Evolutionary conservation across 495 filamentous ascomycete genomes (phyloP).

Genomic region (Hypomontagnella monticulosa): DNA sequence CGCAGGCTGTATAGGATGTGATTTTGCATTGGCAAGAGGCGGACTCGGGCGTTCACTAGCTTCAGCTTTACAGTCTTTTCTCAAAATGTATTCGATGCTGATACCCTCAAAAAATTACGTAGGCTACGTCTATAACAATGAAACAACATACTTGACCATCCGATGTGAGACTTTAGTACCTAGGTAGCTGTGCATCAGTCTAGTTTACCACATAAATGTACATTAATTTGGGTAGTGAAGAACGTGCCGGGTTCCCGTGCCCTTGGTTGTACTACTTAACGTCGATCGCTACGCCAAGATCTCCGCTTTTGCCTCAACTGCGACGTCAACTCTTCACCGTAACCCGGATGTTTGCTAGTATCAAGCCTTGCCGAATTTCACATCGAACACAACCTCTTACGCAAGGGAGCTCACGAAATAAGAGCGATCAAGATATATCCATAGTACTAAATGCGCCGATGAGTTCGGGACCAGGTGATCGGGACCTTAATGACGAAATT

Average conservation of each 20-base stretch:
- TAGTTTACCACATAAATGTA: too few species aligned
- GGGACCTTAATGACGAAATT: slow-evolving; percentile 35
- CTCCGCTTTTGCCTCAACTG: slow-evolving; percentile 3
- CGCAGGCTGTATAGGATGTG: slow-evolving; percentile 5
- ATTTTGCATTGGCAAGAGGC: slow-evolving; percentile 17
- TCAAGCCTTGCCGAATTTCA: neutral
- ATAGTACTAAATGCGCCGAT: neutral
- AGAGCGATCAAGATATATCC: slow-evolving; percentile 24
- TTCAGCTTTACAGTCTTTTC: slow-evolving; percentile 11
- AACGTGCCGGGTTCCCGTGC: slow-evolving; percentile 2
- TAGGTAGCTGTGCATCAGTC: too few species aligned
- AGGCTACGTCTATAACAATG: slow-evolving; percentile 10
- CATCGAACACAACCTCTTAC: slow-evolving; percentile 21
- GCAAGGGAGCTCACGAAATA: slow-evolving; percentile 26
- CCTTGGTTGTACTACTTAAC: neutral
- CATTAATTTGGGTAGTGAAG: neutral
- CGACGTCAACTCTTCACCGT: slow-evolving; percentile 9
- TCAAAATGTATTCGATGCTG: slow-evolving; percentile 4
- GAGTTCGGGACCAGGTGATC: slow-evolving; percentile 17
- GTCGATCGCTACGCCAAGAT: slow-evolving; percentile 19
- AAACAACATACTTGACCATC: neutral
- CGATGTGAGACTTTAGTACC: too few species aligned
- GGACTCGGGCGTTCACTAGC: slow-evolving; percentile 19
- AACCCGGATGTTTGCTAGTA: neutral
- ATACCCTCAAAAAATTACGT: slow-evolving; percentile 21